These are phyloP conservation scores for Akanthomyces lecanii DNA, from an alignment of 2,329 filamentous ascomycete species.

Conservation along the genomic window DNA sequence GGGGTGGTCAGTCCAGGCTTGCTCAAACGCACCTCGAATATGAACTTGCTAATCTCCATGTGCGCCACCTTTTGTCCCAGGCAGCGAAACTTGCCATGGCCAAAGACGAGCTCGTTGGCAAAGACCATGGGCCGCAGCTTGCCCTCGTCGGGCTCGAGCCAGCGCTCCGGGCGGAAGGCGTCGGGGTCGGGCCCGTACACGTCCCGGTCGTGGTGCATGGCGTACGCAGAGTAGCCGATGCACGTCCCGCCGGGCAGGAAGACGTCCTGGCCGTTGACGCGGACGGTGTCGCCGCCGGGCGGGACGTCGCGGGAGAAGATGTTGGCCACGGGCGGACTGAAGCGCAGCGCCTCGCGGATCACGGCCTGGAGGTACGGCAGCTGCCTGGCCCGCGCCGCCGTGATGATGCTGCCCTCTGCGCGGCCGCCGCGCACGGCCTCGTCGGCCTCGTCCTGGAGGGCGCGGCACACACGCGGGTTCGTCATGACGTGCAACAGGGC, in stretches of 20 bases:
- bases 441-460: slow-evolving; percentile 42
- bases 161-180: slow-evolving; percentile 22
- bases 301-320: slow-evolving; percentile 24
- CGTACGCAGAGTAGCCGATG: slow-evolving; percentile 25
- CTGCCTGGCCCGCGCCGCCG: slow-evolving; percentile 25
- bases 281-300: slow-evolving; percentile 15
- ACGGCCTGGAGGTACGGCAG: slow-evolving; percentile 37
- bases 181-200: slow-evolving; percentile 25
- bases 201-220: slow-evolving; percentile 23
- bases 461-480: slow-evolving; percentile 42
- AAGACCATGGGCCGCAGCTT: slow-evolving; percentile 25
- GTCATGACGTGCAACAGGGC: slow-evolving; percentile 50
- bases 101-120: slow-evolving; percentile 29
- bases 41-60: slow-evolving; percentile 25
- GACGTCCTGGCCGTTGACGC: slow-evolving; percentile 13
- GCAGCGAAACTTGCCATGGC: slow-evolving; percentile 29
- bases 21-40: slow-evolving; percentile 14
- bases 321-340: slow-evolving; percentile 23
- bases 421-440: slow-evolving; percentile 25
- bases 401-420: slow-evolving; percentile 20
- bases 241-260: slow-evolving; percentile 21
- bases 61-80: slow-evolving; percentile 29
- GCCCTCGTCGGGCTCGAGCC: slow-evolving; percentile 27
- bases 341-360: slow-evolving; percentile 36
- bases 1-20: neutral